Evolutionary conservation across 139 green algal species (phyloP).

Genomic region (Tetradesmus obliquus): DNA sequence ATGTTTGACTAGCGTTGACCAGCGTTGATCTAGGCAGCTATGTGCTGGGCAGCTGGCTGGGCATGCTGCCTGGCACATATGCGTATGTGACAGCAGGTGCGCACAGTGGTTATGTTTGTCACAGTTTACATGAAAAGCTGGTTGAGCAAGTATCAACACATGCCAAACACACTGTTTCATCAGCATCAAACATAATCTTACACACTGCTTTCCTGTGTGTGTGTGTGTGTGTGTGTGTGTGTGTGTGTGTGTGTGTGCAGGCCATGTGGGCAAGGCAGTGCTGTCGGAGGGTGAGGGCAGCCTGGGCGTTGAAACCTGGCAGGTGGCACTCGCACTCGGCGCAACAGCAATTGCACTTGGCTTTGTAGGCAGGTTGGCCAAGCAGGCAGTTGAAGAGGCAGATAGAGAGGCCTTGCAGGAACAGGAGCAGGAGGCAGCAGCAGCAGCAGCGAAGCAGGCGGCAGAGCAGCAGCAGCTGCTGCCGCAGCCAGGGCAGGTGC

Average conservation of each 20-base stretch:
- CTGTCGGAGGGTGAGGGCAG: slow-evolving; percentile 65
- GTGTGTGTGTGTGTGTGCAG: slow-evolving; percentile 20
- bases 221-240: slow-evolving; percentile 15
- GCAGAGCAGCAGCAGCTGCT: slow-evolving; percentile 1
- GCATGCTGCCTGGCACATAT: slow-evolving; percentile 13
- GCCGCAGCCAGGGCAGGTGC: background rate
- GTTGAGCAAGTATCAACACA: too few species aligned
- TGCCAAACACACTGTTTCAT: too few species aligned
- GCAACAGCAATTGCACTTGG: slow-evolving; percentile 68
- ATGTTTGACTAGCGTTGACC: slow-evolving; percentile 83
- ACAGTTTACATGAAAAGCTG: too few species aligned
- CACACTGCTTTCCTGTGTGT: background rate
- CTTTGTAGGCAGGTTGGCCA: slow-evolving; percentile 80
- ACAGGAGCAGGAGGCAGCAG: slow-evolving; percentile 17
- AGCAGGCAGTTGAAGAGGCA: slow-evolving; percentile 75
- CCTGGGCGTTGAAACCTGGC: slow-evolving; percentile 56
- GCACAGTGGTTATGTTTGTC: too few species aligned
- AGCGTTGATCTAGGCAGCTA: slow-evolving; percentile 74
- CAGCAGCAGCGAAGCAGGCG: background rate
- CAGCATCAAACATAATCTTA: too few species aligned
- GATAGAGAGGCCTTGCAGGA: slow-evolving; percentile 56
- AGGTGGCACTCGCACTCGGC: slow-evolving; percentile 75
- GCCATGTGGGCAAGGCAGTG: slow-evolving; percentile 68
- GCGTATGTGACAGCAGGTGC: slow-evolving; percentile 27
- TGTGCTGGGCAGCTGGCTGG: slow-evolving; percentile 74